phyloP scores from a whole-genome alignment of 345 rosid species.

The Angophora floribunda region DNA sequence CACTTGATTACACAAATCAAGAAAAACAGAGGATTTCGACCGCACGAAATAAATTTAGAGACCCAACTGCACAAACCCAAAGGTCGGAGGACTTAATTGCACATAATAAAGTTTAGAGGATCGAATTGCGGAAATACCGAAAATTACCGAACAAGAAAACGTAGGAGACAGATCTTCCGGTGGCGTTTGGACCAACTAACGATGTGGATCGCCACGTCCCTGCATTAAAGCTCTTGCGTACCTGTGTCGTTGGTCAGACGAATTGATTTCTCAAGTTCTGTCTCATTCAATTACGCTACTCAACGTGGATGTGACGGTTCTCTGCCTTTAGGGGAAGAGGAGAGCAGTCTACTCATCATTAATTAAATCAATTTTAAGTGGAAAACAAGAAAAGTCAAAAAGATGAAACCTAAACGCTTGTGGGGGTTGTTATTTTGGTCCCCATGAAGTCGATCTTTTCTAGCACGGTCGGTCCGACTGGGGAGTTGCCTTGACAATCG shows the following conservation, averaged over 20 bases:
- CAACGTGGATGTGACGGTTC: not conserved
- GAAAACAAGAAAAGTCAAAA: not conserved
- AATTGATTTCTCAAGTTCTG: not conserved
- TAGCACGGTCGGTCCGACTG: not conserved
- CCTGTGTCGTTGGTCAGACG: not conserved
- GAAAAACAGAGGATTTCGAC: rapidly evolving
- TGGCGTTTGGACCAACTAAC: not conserved
- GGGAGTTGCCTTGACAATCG: not conserved
- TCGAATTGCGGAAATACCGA: not conserved
- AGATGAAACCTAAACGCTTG: not conserved
- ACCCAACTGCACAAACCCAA: rapidly evolving
- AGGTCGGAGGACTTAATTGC: not conserved
- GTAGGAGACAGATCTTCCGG: not conserved
- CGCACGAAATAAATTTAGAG: not conserved
- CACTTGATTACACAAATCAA: not conserved
- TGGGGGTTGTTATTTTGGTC: not conserved
- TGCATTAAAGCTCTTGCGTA: not conserved
- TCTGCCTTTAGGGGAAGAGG: not conserved
- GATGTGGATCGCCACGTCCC: not conserved
- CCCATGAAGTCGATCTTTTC: not conserved
- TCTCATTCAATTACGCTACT: not conserved
- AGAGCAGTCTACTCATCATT: not conserved
- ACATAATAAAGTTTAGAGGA: not conserved
- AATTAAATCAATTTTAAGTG: not conserved
- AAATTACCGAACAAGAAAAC: not conserved